A percentile compares a stretch with the other conserved stretches of the same genome.
Evolutionary conservation across 2,329 filamentous ascomycete species (phyloP).

Genomic region (Microsporum ferrugineum): DNA sequence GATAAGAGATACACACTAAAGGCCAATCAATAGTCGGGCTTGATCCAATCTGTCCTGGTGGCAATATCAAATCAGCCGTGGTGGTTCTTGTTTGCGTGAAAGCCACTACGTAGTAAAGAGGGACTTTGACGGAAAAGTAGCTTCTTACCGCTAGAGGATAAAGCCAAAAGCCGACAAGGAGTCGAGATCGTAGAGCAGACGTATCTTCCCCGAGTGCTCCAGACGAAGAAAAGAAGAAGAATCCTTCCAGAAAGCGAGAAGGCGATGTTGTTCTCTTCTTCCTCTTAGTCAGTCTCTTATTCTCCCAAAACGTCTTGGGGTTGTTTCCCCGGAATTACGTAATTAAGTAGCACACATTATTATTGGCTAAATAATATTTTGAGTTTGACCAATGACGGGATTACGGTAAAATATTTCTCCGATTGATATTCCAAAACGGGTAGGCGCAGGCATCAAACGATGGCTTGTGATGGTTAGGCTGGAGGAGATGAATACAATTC

Average conservation of each 20-base stretch:
- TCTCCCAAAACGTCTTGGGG: not conserved
- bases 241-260: not conserved
- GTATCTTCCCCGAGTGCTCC: not conserved
- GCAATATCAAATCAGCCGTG: not conserved
- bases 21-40: not conserved
- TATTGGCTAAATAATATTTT: not conserved
- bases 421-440: not conserved
- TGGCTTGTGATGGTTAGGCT: not conserved
- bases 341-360: not conserved
- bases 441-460: not conserved
- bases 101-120: not conserved
- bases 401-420: not conserved
- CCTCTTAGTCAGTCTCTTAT: not conserved
- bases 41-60: not conserved
- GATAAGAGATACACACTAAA: not conserved
- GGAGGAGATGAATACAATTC: not conserved
- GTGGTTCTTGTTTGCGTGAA: not conserved
- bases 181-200: not conserved
- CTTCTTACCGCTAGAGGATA: not conserved
- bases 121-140: not conserved
- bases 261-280: constrained; percentile 1
- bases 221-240: not conserved
- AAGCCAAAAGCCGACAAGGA: not conserved
- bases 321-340: not conserved
- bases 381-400: not conserved